A percentile compares a stretch with the other conserved stretches of the same genome.
phyloP scores from a whole-genome alignment of 495 filamentous ascomycete genomes.

The Tetracladium setigerum region DNA sequence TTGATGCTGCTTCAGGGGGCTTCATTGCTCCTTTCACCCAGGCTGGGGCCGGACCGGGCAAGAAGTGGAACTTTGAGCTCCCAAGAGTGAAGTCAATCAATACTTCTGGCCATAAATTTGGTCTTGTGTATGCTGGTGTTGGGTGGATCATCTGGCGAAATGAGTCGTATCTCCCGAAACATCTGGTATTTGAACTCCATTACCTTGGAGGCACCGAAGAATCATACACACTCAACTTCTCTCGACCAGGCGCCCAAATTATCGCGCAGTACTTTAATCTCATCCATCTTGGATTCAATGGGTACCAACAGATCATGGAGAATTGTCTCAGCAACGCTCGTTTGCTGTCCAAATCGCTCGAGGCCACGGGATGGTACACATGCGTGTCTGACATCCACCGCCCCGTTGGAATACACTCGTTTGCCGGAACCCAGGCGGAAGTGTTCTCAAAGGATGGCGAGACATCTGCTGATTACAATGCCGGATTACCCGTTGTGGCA shows the following conservation, averaged over 20 bases:
- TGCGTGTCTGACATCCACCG: constrained; percentile 67
- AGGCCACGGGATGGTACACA: constrained; percentile 61
- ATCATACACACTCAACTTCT: constrained; percentile 72
- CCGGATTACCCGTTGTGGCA: constrained; percentile 65
- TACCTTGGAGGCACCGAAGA: constrained; percentile 71
- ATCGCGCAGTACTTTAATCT: constrained; percentile 74
- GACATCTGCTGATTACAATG: constrained; percentile 53
- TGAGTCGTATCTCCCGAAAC: constrained; percentile 56
- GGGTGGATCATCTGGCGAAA: constrained; percentile 75
- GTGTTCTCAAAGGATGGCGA: constrained; percentile 32
- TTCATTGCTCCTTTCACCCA: constrained; percentile 69
- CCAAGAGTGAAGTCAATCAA: constrained; percentile 72
- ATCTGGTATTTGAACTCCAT: constrained; percentile 66
- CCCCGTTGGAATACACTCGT: constrained; percentile 23
- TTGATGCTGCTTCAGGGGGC: constrained; percentile 65
- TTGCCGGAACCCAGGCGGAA: constrained; percentile 27
- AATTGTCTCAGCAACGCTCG: constrained; percentile 64
- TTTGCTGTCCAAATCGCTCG: constrained; percentile 57
- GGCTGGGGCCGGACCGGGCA: constrained; percentile 44
- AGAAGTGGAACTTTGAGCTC: constrained; percentile 63
- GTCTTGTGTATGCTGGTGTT: constrained; percentile 62
- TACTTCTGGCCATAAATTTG: constrained; percentile 66
- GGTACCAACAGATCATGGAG: constrained; percentile 61
- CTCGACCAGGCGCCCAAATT: constrained; percentile 61
- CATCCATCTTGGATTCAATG: constrained; percentile 61